phyloP scores from a whole-genome alignment of 1,284 basidiomycete species.

The Cutaneotrichosporon curvatum region DNA sequence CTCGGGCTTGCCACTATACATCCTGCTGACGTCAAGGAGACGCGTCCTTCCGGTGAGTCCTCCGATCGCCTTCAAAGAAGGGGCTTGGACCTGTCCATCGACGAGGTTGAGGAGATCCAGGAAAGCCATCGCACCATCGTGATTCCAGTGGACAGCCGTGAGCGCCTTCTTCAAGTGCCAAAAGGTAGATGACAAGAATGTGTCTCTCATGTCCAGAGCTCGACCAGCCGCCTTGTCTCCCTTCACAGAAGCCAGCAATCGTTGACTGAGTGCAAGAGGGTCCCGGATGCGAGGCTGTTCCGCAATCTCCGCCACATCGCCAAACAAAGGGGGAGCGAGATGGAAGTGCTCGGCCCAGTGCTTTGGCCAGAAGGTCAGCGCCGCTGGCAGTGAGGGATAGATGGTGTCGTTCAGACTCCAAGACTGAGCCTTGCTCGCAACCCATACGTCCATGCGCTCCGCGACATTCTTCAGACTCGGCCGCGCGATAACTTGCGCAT shows the following conservation, averaged over 20 bases:
- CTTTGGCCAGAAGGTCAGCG: constrained; percentile 28
- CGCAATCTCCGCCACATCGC: constrained; percentile 11
- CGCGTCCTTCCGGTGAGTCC: constrained; percentile 5
- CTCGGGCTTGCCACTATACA: background rate
- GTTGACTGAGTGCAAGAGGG: constrained; percentile 20
- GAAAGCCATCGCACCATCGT: constrained; percentile 65
- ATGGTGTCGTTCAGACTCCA: constrained; percentile 14
- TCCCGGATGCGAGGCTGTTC: constrained; percentile 5
- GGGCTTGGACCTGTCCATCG: constrained; percentile 30
- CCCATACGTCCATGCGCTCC: constrained; percentile 2
- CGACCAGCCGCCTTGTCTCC: background rate
- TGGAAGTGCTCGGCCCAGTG: constrained; percentile 10
- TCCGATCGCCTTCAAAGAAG: constrained; percentile 46
- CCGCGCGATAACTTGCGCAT: constrained; percentile 1
- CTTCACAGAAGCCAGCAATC: background rate
- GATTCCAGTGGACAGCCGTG: constrained; percentile 53
- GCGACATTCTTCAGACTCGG: background rate
- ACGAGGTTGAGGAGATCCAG: constrained; percentile 56
- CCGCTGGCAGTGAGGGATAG: constrained; percentile 14
- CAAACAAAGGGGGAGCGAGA: constrained; percentile 9
- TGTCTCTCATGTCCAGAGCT: background rate
- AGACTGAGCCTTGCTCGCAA: constrained; percentile 1
- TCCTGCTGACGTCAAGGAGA: background rate
- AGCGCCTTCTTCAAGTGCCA: constrained; percentile 75
- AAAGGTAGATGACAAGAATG: constrained; percentile 52